A percentile compares a stretch with the other conserved stretches of the same genome.
These are phyloP conservation scores for Obba rivulosa DNA, from an alignment of 768 basidiomycete genomes.

Conservation along the genomic window DNA sequence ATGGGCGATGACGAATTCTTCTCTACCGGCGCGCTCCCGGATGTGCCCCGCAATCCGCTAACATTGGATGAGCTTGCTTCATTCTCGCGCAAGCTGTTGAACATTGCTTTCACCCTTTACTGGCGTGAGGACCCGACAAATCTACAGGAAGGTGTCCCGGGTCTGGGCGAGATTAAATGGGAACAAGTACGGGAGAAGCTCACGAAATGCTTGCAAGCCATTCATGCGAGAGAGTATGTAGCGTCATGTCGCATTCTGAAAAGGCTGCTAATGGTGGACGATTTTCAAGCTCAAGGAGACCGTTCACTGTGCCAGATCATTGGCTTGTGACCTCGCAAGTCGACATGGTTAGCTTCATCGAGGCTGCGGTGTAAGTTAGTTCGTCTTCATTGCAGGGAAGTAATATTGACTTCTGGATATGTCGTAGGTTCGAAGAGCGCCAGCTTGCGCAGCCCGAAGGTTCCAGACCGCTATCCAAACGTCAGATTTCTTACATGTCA, in stretches of 20 bases:
- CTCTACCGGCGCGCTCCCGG: slow-evolving; percentile 30
- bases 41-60: slow-evolving; percentile 64
- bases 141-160: slow-evolving; percentile 36
- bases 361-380: slow-evolving; percentile 71
- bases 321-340: slow-evolving; percentile 69
- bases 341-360: slow-evolving; percentile 71
- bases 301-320: slow-evolving; percentile 78
- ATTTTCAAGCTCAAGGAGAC: slow-evolving; percentile 62
- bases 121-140: slow-evolving; percentile 51
- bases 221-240: slow-evolving; percentile 86
- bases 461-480: slow-evolving; percentile 44
- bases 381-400: background rate
- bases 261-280: background rate
- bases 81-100: slow-evolving; percentile 74
- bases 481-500: slow-evolving; percentile 68
- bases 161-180: slow-evolving; percentile 42
- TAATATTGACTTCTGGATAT: background rate
- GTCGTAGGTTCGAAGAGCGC: slow-evolving; percentile 58
- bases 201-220: slow-evolving; percentile 71
- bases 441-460: slow-evolving; percentile 32
- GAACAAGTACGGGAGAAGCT: slow-evolving; percentile 70
- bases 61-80: slow-evolving; percentile 73
- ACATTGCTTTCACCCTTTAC: slow-evolving; percentile 79
- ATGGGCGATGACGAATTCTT: slow-evolving; percentile 99
- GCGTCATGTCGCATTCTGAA: background rate